These are phyloP conservation scores for Trematosphaeria pertusa DNA, from an alignment of 2,329 filamentous ascomycete genomes.

Conservation along the genomic window DNA sequence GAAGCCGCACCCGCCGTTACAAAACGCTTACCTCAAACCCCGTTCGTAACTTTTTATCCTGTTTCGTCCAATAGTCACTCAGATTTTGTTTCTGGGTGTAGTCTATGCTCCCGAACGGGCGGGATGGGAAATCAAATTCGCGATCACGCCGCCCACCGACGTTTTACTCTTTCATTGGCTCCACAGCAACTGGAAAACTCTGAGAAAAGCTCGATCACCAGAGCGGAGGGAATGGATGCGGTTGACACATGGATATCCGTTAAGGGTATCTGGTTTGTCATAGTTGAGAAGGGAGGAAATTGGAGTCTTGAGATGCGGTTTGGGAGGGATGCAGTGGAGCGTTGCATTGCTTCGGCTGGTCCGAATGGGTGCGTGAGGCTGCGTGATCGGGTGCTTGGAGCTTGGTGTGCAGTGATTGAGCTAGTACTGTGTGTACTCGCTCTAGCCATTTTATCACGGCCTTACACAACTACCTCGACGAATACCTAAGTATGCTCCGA, in stretches of 20 bases:
- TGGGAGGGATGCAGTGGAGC: no score
- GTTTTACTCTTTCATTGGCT: constrained; percentile 12
- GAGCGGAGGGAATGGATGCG: not conserved
- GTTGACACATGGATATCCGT: constrained; percentile 15
- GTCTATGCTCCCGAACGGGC: constrained; percentile 8
- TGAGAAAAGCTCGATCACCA: not conserved
- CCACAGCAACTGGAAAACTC: constrained; percentile 15
- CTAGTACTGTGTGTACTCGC: no score
- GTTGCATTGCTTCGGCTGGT: no score
- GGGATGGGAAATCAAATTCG: not conserved
- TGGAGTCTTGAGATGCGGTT: no score
- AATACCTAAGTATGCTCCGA: no score
- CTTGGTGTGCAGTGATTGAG: no score
- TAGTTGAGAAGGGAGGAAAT: no score
- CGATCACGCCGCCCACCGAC: not conserved
- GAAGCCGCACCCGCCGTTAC: constrained; percentile 4
- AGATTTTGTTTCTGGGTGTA: not conserved
- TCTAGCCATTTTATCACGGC: no score
- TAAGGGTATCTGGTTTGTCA: constrained; percentile 16
- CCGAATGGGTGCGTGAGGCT: no score
- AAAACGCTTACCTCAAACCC: constrained; percentile 11
- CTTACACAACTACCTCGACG: no score
- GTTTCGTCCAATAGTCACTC: constrained; percentile 8
- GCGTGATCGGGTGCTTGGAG: no score
- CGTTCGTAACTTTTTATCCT: not conserved